Percentiles rank a stretch among this genome's conserved stretches.
Conservation (phyloP, 176 grass and related monocot species). For the Triticum dicoccoides region DNA sequence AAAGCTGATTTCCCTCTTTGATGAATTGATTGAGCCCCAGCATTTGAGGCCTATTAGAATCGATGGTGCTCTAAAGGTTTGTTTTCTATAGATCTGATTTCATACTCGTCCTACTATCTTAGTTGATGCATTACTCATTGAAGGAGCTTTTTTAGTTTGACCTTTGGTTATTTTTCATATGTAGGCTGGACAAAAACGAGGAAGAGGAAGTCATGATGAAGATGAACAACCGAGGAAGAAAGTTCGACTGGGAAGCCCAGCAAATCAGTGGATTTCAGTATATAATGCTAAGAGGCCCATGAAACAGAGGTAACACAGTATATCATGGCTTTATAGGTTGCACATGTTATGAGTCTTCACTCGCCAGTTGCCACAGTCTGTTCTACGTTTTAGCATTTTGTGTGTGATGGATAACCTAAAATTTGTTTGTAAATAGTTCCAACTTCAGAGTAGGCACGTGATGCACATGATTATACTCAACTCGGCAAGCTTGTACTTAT, state of each 20-base stretch:
- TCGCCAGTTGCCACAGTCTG: background rate
- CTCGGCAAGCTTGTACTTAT: background rate
- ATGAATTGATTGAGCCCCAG: slow-evolving; percentile 90
- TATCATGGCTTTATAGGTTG: slow-evolving; percentile 9
- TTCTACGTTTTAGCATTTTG: background rate
- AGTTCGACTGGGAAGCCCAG: slow-evolving; percentile 90
- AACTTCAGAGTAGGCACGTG: background rate
- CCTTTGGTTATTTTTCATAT: slow-evolving; percentile 33
- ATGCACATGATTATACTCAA: background rate
- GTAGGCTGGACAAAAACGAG: slow-evolving; percentile 96
- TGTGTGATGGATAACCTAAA: background rate
- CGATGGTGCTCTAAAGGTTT: slow-evolving; percentile 98
- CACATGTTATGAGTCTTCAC: background rate
- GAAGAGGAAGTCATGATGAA: slow-evolving; percentile 86
- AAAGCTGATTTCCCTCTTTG: slow-evolving; percentile 92
- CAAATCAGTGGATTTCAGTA: slow-evolving; percentile 97
- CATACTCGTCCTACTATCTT: background rate
- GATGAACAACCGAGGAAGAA: slow-evolving; percentile 98
- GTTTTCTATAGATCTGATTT: slow-evolving; percentile 15
- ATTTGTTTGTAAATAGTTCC: background rate
- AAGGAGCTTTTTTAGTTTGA: background rate
- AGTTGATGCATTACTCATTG: background rate
- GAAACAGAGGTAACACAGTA: slow-evolving; percentile 86
- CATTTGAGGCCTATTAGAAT: slow-evolving; percentile 94
- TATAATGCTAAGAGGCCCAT: slow-evolving; percentile 94